Percentiles rank a stretch among this genome's conserved stretches.
These are phyloP conservation scores for Colletotrichum gloeosporioides DNA, from an alignment of 2,329 filamentous ascomycete species.

Conservation along the genomic window DNA sequence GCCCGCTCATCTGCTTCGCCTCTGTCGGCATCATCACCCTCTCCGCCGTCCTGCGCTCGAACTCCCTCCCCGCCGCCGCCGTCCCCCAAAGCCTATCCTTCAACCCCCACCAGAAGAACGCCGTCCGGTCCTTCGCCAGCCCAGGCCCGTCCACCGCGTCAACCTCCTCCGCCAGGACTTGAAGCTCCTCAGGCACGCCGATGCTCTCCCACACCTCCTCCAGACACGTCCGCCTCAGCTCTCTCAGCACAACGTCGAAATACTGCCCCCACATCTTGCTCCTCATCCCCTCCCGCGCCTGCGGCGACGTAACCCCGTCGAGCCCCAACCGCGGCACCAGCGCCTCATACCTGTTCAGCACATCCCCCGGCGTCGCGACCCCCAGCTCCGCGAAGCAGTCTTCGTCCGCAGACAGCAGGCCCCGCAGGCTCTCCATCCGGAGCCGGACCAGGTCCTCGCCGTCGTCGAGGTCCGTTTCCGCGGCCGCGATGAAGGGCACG, in stretches of 20 bases:
- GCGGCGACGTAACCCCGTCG: neutral
- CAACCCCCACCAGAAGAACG: neutral
- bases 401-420: neutral
- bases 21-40: neutral
- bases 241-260: neutral
- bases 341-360: neutral
- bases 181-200: neutral
- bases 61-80: neutral
- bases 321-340: neutral
- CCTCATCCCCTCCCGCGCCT: neutral
- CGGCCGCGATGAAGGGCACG: neutral
- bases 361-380: neutral
- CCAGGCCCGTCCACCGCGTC: neutral
- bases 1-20: neutral
- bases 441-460: neutral
- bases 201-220: neutral
- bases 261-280: neutral
- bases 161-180: neutral
- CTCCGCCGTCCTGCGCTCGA: neutral
- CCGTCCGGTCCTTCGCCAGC: neutral
- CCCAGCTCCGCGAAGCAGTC: neutral
- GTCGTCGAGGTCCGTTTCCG: neutral
- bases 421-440: neutral
- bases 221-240: neutral
- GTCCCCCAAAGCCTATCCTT: neutral